Evolutionary conservation across 768 basidiomycete species (phyloP).

Genomic region (Lyophyllum atratum): DNA sequence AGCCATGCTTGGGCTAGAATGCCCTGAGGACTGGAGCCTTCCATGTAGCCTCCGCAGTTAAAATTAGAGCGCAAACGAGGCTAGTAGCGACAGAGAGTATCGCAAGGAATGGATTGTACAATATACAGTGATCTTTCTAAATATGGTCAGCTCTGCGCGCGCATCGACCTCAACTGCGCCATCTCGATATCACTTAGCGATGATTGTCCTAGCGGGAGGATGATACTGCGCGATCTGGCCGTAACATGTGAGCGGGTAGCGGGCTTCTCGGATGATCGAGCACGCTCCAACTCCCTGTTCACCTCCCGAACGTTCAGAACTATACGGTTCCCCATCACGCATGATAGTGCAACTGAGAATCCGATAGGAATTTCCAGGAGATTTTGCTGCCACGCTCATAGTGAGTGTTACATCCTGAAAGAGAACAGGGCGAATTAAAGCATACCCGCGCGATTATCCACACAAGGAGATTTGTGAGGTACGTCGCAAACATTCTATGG

Average conservation of each 20-base stretch:
- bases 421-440: not conserved
- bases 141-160: slow-evolving; percentile 10
- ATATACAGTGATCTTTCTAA: not conserved
- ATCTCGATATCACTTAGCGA: slow-evolving; percentile 33
- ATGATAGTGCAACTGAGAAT: slow-evolving; percentile 60
- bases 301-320: slow-evolving; percentile 55
- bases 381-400: slow-evolving; percentile 24
- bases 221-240: slow-evolving; percentile 2
- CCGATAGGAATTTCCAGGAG: slow-evolving; percentile 57
- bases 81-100: too few relatives aligned
- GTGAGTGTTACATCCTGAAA: not conserved
- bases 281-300: slow-evolving; percentile 27
- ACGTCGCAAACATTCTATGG: slow-evolving; percentile 55
- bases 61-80: too few relatives aligned
- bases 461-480: slow-evolving; percentile 49
- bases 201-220: slow-evolving; percentile 2
- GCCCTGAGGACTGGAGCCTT: too few relatives aligned
- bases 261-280: not conserved
- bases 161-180: slow-evolving; percentile 33
- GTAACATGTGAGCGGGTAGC: not conserved
- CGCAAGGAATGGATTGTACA: not conserved
- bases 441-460: slow-evolving; percentile 37
- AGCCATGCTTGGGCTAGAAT: too few relatives aligned
- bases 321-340: slow-evolving; percentile 57
- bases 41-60: too few relatives aligned